Base-by-base conservation (phyloP, 2,329 filamentous ascomycete species). In the Xylariales sp. region DNA sequence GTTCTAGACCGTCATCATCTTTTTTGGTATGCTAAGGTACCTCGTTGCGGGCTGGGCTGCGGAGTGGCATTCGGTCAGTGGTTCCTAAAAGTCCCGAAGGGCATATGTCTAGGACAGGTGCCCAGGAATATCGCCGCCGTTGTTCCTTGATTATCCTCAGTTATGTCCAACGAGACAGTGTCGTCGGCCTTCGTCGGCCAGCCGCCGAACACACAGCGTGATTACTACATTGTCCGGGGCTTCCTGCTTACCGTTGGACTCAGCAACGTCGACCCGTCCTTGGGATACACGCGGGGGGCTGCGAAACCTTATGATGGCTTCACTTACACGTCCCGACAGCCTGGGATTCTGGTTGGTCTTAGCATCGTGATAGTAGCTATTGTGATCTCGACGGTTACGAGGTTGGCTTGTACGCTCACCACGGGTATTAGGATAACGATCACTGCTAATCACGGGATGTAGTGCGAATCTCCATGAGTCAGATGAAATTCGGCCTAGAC, bases 401-500 rank as follows among this genome's bases (percentile, higher is more conserved):
- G 61, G 19, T 45, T 64, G 18, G 40, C 42, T 8, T 39, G n/a
- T n/a, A n/a, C n/a, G n/a, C n/a, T n/a, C n/a, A n/a, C n/a, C n/a
- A n/a, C n/a, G n/a, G n/a, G n/a, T n/a, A n/a, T n/a, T n/a, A n/a
- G n/a, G n/a, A n/a, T n/a, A n/a, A n/a, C n/a, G n/a, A n/a, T n/a
- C n/a, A n/a, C n/a, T n/a, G n/a, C n/a, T n/a, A n/a, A n/a, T n/a
- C n/a, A n/a, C n/a, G n/a, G n/a, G n/a, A n/a, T n/a, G n/a, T n/a
- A n/a, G n/a, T 61, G 29, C 50, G 60, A 18, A 31, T 51, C 5
- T 52, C 55, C 28, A 46, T 52, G 20, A 46, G 40, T 27, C 47
- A 53, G 9, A 45, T 62, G 37, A 41, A 50, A 19, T 56, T 60
- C n/a, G 62, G 61, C 3, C 42, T 47, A 18, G 62, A 64, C 43